Conservation (phyloP, 306 rosid species). For the Trifolium pratense region DNA sequence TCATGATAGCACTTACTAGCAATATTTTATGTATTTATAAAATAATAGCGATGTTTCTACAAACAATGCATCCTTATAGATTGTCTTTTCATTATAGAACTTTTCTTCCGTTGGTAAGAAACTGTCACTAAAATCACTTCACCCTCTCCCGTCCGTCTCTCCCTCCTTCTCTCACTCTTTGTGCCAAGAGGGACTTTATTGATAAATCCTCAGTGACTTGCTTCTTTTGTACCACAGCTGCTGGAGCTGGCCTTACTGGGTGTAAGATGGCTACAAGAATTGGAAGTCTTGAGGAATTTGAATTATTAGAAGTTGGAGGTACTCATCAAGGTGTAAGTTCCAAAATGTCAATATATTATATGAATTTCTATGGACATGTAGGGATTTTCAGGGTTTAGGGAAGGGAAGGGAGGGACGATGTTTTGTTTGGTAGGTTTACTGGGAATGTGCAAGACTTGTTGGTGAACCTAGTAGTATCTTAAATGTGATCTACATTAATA, state of each 20-base stretch:
- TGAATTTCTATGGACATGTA: conserved; percentile 1
- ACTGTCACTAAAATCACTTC: background rate
- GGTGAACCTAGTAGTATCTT: conserved; percentile 35
- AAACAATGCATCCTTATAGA: conserved; percentile 9
- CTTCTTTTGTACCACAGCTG: conserved; percentile 50
- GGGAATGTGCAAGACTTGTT: conserved; percentile 33
- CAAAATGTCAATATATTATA: conserved; percentile 9
- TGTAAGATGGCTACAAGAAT: conserved; percentile 68
- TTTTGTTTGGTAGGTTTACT: conserved; percentile 19
- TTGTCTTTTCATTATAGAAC: conserved; percentile 8
- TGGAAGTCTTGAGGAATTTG: conserved; percentile 69
- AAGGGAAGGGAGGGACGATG: conserved; percentile 3
- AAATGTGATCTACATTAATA: background rate
- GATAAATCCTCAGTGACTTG: conserved; percentile 33
- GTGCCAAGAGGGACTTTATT: conserved; percentile 4
- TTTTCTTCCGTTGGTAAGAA: conserved; percentile 1
- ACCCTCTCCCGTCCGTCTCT: background rate
- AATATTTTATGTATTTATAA: background rate
- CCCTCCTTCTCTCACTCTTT: background rate
- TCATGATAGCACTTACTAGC: conserved; percentile 15
- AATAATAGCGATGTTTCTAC: conserved; percentile 19
- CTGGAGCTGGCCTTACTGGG: conserved; percentile 68
- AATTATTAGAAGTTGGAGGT: conserved; percentile 54
- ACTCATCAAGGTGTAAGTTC: conserved; percentile 62
- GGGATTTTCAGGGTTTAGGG: conserved; percentile 30